These are phyloP conservation scores for Gossypium gossypioides DNA, from an alignment of 441 rosid species.

Conservation along the genomic window DNA sequence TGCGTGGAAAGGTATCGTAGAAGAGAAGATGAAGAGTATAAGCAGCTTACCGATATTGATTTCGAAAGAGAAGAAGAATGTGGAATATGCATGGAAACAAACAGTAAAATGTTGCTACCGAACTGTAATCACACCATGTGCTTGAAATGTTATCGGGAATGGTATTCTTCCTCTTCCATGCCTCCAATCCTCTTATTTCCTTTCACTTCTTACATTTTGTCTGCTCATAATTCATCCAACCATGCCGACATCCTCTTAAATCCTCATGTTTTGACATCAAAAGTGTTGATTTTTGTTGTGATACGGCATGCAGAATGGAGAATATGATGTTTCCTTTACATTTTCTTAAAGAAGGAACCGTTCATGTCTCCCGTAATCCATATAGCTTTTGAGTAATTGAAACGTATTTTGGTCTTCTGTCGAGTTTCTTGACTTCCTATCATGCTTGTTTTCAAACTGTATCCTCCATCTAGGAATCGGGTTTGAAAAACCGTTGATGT, in stretches of 20 bases:
- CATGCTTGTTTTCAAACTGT: not conserved
- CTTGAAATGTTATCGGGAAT: slow-evolving; percentile 54
- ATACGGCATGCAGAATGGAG: not conserved
- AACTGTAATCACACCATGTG: slow-evolving; percentile 57
- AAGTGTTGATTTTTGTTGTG: not conserved
- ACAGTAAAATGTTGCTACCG: slow-evolving; percentile 51
- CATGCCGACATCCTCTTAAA: not conserved
- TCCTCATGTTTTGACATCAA: not conserved
- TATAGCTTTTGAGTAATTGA: not conserved
- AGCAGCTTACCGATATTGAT: slow-evolving; percentile 28
- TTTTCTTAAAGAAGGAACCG: too few species aligned
- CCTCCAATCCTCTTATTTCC: not conserved
- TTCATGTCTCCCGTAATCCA: not conserved
- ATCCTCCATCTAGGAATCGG: not conserved
- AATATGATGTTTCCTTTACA: too few species aligned
- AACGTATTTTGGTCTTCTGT: not conserved
- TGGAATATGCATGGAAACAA: slow-evolving; percentile 62
- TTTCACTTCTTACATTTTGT: not conserved
- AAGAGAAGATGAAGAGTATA: slow-evolving; percentile 36
- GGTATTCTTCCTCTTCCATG: slow-evolving; percentile 31
- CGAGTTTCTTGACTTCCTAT: not conserved
- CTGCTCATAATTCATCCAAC: not conserved
- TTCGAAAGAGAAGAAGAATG: slow-evolving; percentile 63
- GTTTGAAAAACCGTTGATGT: not conserved
- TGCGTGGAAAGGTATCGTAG: slow-evolving; percentile 46